A percentile compares a stretch with the other conserved stretches of the same genome.
Conservation (phyloP, 2,329 filamentous ascomycete species). For the Aspergillus ibericus region DNA sequence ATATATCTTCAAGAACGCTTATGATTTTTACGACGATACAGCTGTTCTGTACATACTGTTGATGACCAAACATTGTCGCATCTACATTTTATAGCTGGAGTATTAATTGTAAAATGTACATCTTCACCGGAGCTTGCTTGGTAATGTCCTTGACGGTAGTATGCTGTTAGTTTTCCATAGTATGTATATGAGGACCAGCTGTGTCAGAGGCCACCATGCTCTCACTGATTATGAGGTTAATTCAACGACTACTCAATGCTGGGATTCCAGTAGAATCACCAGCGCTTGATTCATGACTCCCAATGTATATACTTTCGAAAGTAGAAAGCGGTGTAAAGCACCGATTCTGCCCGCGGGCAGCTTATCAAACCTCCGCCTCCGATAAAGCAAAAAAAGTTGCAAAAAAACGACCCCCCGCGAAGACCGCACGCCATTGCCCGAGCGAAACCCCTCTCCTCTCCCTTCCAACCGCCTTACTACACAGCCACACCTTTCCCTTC, state of each 20-base stretch:
- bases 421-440: background rate
- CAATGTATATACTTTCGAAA: background rate
- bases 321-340: background rate
- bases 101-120: background rate
- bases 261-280: background rate
- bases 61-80: conserved; percentile 8
- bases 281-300: background rate
- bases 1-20: background rate
- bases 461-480: background rate
- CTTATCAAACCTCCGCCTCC: conserved; percentile 8
- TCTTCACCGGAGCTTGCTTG: background rate
- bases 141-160: too few relatives aligned
- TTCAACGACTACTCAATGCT: too few relatives aligned
- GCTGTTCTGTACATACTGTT: conserved; percentile 16
- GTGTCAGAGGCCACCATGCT: too few relatives aligned
- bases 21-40: conserved; percentile 12
- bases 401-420: background rate
- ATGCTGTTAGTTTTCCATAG: too few relatives aligned
- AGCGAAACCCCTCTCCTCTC: background rate
- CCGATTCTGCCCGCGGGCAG: background rate
- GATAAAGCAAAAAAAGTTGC: conserved; percentile 6
- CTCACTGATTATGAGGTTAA: too few relatives aligned
- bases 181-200: too few relatives aligned
- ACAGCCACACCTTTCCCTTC: background rate
- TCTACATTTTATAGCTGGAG: conserved; percentile 1